Conservation (phyloP, 352 stramenopile genomes). For the Pythium pyrilobum region DNA sequence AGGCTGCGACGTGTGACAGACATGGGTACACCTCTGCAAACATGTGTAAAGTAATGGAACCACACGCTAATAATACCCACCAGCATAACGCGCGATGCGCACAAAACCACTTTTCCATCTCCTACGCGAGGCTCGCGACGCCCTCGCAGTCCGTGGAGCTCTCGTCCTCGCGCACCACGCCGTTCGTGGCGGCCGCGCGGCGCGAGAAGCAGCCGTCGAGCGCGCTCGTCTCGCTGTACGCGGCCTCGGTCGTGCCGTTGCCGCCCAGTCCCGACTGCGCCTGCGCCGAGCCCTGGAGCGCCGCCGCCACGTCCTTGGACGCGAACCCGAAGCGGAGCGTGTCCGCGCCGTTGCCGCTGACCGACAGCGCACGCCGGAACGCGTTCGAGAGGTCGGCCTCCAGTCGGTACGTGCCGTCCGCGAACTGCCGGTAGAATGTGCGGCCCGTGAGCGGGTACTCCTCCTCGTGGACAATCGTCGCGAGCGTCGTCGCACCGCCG, state of each 20-base stretch:
- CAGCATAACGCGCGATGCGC: too few relatives aligned
- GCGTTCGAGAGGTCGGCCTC: slow-evolving; percentile 39
- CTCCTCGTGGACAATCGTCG: slow-evolving; percentile 28
- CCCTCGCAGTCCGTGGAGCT: slow-evolving; percentile 4
- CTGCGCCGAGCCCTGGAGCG: slow-evolving; percentile 23
- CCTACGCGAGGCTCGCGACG: too few relatives aligned
- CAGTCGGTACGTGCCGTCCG: slow-evolving; percentile 29
- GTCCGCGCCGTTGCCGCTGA: background rate
- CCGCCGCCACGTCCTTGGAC: slow-evolving; percentile 21
- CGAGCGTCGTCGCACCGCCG: slow-evolving; percentile 1
- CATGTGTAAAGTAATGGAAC: too few relatives aligned
- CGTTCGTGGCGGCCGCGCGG: slow-evolving; percentile 11
- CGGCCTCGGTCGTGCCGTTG: slow-evolving; percentile 27
- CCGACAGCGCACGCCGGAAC: slow-evolving; percentile 27
- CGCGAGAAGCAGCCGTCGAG: slow-evolving; percentile 31
- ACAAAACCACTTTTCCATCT: too few relatives aligned
- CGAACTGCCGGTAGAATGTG: slow-evolving; percentile 36
- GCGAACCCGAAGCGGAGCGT: slow-evolving; percentile 24
- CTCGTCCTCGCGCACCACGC: slow-evolving; percentile 22
- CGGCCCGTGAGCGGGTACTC: slow-evolving; percentile 48
- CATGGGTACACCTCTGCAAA: too few relatives aligned
- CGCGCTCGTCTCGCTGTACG: slow-evolving; percentile 18
- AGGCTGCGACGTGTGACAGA: too few relatives aligned
- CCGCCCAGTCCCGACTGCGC: slow-evolving; percentile 32
- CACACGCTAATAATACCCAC: too few relatives aligned